Percentiles rank a stretch among this genome's conserved stretches.
Conservation (phyloP, 192 early-diverging fungal genomes). For the Coemansia sp. region DNA sequence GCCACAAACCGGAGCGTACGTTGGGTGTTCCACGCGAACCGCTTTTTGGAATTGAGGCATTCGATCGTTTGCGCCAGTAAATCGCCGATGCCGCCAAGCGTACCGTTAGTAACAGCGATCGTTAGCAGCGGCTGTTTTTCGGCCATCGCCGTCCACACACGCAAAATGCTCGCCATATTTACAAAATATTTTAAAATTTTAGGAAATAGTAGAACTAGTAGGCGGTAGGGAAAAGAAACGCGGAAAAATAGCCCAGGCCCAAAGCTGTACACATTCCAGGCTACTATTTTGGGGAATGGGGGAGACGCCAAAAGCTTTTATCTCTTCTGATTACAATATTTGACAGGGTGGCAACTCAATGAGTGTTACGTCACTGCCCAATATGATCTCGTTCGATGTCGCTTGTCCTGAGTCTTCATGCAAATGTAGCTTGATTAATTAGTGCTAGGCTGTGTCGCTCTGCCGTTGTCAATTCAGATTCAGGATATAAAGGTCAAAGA, state of each 20-base stretch:
- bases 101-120: constrained; percentile 65
- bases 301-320: not conserved
- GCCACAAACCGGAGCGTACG: constrained; percentile 63
- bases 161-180: constrained; percentile 28
- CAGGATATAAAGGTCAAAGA: too few relatives aligned
- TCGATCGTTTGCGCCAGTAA: constrained; percentile 63
- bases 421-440: not conserved
- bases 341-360: not conserved
- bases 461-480: not conserved
- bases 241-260: not conserved
- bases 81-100: constrained; percentile 65
- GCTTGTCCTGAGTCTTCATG: not conserved
- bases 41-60: constrained; percentile 19
- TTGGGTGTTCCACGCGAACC: constrained; percentile 30
- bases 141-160: constrained; percentile 42
- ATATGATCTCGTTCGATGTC: not conserved
- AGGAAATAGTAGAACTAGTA: too few relatives aligned
- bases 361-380: not conserved
- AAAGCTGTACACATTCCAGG: not conserved
- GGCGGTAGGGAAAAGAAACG: not conserved
- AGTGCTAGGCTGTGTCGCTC: not conserved
- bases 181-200: not conserved
- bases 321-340: not conserved
- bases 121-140: constrained; percentile 63
- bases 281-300: not conserved